Evolutionary conservation across 129 eudicot genomes (phyloP), one percentile per base, ranked within the genome.

Genomic region (Oenanthe sinensis): DNA sequence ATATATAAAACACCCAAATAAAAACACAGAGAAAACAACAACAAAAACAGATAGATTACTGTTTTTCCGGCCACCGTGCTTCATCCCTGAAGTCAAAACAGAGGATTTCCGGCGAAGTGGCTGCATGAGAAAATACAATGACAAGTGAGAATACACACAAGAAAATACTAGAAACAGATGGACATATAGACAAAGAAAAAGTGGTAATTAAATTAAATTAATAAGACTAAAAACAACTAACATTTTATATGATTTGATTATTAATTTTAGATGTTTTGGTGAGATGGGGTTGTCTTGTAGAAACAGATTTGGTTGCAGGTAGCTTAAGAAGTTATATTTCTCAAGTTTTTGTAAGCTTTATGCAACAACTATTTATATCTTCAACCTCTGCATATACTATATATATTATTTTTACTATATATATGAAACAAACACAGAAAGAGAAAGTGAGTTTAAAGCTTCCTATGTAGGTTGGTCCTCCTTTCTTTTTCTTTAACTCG

Each of bases 1-100:
- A 88, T 94, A 94, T 87, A 94, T 85, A 84, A 94, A 94, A 78
- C 92, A 86, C 0, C 93, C 98, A 52, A 91, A 91, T 4, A 94
- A 85, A 55, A 94, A 90, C 8, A 91, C 82, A n/a, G 97, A 89
- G 79, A 87, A 86, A 12, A 91, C 92, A 14, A 90, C 91, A 1
- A 88, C 84, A 83, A 91, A 90, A 14, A 90, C 77, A 3, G 98
- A 87, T 30, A 91, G 80, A 77, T 87, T 90, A 69, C 81, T 87
- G 81, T 84, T 87, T 78, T 89, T 93, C 16, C 96, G 86, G 50
- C 76, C 75, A 19, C 77, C 46, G 77, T 78, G 90, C 79, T 91
- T 91, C 97, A 91, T 88, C 65, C 85, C 78, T 60, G 89, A 14
- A 65, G 90, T 76, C 49, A 87, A 81, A 14, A 87, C 83, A 24